Evolutionary conservation across 2,329 filamentous ascomycete species (phyloP), one percentile per base, ranked within the genome.

Genomic region (Falciphora oryzae): DNA sequence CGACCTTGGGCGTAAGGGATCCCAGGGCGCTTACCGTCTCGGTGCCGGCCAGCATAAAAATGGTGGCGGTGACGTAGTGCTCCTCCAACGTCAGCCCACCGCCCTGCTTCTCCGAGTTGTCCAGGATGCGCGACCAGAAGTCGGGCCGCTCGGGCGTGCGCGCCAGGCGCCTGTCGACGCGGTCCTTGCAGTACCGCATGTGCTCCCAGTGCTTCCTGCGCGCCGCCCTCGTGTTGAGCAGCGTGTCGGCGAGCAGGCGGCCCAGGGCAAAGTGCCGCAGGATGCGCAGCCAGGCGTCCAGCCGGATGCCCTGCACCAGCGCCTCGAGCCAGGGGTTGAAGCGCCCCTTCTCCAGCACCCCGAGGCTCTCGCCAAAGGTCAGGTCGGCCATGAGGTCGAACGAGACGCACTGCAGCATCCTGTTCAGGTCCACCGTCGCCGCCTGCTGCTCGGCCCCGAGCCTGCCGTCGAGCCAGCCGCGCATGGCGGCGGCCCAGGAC

Each of bases 41-140:
- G 50, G 77, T 79, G n/a, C 79, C 79, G 2, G 78, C 79, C 38
- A 78, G n/a, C 3, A 66, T 32, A 57, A 67, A 10, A 1, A 61
- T 14, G 25, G 64, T 63, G 25, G 64, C 57, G 38, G 68, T 69
- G 63, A 35, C 27, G n/a, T 58, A 58, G 3, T 58, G 57, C 57
- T 27, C n/a, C 13, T 25, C 6, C 16, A 13, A 13, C 25, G 25
- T 27, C 57, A 58, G 25, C n/a, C 27, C 18, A 13, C 57, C 57
- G 18, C 29, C 57, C 29, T 58, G 57, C 25, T 25, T 29, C 25
- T 58, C n/a, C 4, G 57, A 58, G 25, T 18, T 67, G 66, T 27
- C 29, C 32, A 66, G 59, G 61, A 68, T 67, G 44, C 65, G 59
- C 1, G 59, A 63, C 64, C 69, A 69, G 27, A 69, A 66, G 66